A percentile compares a stretch with the other conserved stretches of the same genome.
Conservation (phyloP, 2,329 filamentous ascomycete genomes). For the Chaetomiaceae sp. region DNA sequence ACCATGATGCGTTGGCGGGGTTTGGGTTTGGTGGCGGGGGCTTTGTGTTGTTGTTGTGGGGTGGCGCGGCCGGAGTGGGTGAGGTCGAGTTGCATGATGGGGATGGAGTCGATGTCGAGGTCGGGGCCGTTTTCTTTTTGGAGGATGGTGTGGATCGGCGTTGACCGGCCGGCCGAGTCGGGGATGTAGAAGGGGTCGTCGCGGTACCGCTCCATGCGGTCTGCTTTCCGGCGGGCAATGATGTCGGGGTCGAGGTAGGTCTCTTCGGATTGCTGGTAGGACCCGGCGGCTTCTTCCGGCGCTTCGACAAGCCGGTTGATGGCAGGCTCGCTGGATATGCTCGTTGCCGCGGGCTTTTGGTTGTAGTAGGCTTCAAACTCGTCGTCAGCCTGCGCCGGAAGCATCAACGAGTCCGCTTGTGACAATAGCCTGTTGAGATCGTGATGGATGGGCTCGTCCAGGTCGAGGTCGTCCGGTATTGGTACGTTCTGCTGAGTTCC, state of each 20-base stretch:
- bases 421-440: conserved; percentile 66
- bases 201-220: conserved; percentile 74
- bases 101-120: conserved; percentile 89
- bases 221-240: conserved; percentile 66
- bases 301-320: conserved; percentile 47
- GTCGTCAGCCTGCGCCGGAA: conserved; percentile 52
- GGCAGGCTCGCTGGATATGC: conserved; percentile 50
- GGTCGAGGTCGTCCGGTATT: conserved; percentile 66
- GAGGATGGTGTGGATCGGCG: conserved; percentile 73
- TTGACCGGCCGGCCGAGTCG: conserved; percentile 51
- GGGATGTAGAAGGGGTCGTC: conserved; percentile 95
- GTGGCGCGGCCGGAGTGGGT: conserved; percentile 25
- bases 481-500: conserved; percentile 85
- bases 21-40: conserved; percentile 32
- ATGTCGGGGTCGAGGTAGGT: conserved; percentile 69
- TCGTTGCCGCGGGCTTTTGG: conserved; percentile 47
- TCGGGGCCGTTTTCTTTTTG: conserved; percentile 68
- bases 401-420: conserved; percentile 45
- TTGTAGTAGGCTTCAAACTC: conserved; percentile 66
- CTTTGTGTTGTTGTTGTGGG: conserved; percentile 21
- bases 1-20: conserved; percentile 60
- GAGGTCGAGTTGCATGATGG: conserved; percentile 87
- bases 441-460: conserved; percentile 77
- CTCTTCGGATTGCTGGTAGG: conserved; percentile 59
- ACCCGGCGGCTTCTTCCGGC: conserved; percentile 40